Percentiles rank a stretch among this genome's conserved stretches.
Evolutionary conservation across 2,329 filamentous ascomycete genomes (phyloP).

Genomic region (Fusarium guadeloupense): DNA sequence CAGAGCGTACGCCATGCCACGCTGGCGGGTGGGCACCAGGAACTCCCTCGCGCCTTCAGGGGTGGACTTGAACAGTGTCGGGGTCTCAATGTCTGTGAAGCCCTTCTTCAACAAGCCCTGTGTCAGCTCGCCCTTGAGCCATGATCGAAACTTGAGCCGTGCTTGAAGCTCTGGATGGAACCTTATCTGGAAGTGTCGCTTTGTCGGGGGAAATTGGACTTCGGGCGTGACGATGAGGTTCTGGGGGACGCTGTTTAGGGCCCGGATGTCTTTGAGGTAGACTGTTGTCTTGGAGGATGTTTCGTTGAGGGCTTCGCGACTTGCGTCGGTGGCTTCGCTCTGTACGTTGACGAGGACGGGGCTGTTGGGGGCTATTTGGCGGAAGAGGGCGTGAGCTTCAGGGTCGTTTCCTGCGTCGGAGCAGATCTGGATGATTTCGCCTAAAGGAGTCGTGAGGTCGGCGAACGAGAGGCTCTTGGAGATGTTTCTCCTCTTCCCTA

Average conservation of each 20-base stretch:
- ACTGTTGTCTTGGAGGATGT: constrained; percentile 60
- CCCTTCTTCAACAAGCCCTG: constrained; percentile 63
- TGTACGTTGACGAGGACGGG: constrained; percentile 61
- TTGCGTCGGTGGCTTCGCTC: constrained; percentile 38
- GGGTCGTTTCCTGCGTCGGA: constrained; percentile 51
- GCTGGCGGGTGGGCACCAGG: constrained; percentile 83
- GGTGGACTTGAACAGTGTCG: constrained; percentile 95
- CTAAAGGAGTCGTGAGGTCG: constrained; percentile 55
- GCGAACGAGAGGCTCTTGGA: constrained; percentile 77
- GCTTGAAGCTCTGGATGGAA: constrained; percentile 73
- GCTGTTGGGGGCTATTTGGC: constrained; percentile 59
- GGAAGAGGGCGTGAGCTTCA: constrained; percentile 54
- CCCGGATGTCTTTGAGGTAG: constrained; percentile 66
- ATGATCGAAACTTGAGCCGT: constrained; percentile 75
- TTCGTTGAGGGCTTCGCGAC: constrained; percentile 33
- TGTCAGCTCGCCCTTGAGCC: constrained; percentile 62
- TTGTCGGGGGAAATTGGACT: constrained; percentile 76
- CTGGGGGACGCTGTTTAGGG: constrained; percentile 53
- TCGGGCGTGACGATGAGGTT: constrained; percentile 80
- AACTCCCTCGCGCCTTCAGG: constrained; percentile 96
- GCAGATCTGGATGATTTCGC: constrained; percentile 57
- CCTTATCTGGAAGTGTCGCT: constrained; percentile 85
- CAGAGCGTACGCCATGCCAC: constrained; percentile 84
- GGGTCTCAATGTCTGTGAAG: constrained; percentile 88
- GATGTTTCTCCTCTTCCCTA: constrained; percentile 73